A percentile compares a stretch with the other conserved stretches of the same genome.
Evolutionary conservation across 768 basidiomycete genomes (phyloP).

Genomic region (Sporobolomyces roseus): DNA sequence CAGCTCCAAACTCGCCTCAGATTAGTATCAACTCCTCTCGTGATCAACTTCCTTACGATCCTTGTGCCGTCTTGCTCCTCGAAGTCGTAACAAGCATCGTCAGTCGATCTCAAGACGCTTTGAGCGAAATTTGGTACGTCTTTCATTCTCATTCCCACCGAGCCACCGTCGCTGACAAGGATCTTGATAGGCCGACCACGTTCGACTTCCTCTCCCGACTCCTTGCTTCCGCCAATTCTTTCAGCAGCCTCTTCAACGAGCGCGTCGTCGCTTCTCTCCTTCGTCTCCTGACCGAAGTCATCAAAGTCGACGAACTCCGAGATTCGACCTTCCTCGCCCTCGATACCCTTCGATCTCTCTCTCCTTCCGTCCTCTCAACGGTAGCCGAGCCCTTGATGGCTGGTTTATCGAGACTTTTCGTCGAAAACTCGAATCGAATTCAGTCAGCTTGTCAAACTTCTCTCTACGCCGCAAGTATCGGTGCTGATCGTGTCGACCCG

Average conservation of each 20-base stretch:
- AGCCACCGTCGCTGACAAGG: not conserved
- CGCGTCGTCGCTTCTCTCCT: conserved; percentile 85
- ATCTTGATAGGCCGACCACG: conserved; percentile 74
- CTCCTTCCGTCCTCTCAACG: conserved; percentile 67
- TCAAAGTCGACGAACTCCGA: conserved; percentile 74
- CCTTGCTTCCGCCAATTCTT: conserved; percentile 69
- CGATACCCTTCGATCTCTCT: conserved; percentile 78
- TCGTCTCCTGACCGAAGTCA: conserved; percentile 74
- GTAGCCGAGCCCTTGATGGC: conserved; percentile 86
- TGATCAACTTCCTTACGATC: conserved; percentile 76
- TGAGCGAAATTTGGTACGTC: conserved; percentile 82
- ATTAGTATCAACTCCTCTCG: conserved; percentile 28
- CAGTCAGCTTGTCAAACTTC: conserved; percentile 52
- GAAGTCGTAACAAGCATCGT: conserved; percentile 92
- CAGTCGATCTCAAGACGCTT: conserved; percentile 67
- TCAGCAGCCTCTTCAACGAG: conserved; percentile 87
- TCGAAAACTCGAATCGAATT: conserved; percentile 68
- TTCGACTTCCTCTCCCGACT: conserved; percentile 87
- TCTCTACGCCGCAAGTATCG: not conserved
- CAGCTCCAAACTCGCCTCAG: conserved; percentile 28
- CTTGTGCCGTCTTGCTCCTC: conserved; percentile 86
- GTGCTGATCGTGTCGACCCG: not conserved
- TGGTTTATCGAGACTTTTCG: conserved; percentile 73
- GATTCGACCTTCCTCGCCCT: conserved; percentile 94
- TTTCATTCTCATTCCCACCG: not conserved